Conservation (phyloP, 202 grass and related monocot species). For the Dendrocalamus latiflorus region DNA sequence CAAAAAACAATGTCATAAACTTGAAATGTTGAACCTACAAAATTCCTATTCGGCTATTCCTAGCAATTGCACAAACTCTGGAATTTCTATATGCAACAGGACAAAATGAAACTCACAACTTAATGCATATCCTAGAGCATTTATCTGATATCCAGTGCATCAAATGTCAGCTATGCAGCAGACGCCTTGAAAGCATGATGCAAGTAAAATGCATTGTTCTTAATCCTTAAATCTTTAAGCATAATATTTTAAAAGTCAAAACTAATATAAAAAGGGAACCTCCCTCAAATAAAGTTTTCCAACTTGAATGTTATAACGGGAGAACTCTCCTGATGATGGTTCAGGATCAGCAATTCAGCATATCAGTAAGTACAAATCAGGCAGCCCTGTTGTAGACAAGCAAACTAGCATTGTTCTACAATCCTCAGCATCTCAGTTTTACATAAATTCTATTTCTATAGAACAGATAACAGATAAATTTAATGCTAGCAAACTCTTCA, state of each 20-base stretch:
- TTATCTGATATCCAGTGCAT: background rate
- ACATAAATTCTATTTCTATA: background rate
- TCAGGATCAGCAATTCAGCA: background rate
- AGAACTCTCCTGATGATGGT: background rate
- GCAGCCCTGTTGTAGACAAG: background rate
- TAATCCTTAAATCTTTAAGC: background rate
- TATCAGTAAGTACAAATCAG: background rate
- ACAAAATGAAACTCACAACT: background rate
- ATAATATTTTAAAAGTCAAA: background rate
- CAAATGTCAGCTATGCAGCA: background rate
- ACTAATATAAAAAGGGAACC: background rate
- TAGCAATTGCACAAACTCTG: background rate
- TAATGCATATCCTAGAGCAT: background rate
- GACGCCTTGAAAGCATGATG: background rate
- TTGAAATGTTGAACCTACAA: background rate
- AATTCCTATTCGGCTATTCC: background rate
- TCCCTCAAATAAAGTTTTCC: background rate
- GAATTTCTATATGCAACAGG: background rate
- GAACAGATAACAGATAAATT: background rate
- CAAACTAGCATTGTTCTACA: background rate
- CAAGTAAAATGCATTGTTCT: background rate
- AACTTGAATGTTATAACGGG: background rate
- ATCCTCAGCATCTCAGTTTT: background rate
- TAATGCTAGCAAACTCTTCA: background rate
- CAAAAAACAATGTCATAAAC: constrained; percentile 24